Evolutionary conservation across 2,329 filamentous ascomycete species (phyloP), one percentile per base, ranked within the genome.

Genomic region (Penicillium glabrum): DNA sequence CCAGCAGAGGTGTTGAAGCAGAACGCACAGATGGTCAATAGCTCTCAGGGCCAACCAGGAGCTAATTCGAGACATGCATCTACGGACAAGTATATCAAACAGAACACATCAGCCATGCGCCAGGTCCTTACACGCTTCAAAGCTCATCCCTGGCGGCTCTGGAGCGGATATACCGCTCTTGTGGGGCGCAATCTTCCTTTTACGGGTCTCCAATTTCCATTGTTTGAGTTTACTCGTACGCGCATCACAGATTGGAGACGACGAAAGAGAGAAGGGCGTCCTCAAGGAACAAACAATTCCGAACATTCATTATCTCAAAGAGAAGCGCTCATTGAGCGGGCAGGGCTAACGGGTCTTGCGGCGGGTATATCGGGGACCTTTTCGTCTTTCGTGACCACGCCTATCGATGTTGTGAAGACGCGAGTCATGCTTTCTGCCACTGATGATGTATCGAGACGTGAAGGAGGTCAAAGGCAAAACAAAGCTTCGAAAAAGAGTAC

Each of bases 1-100:
- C 93, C 92, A 0, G 91, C 91, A 14, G 92, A 96, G 72, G 90
- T 96, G 8, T 85, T 96, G 61, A 96, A 97, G 77, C 92, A 96
- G 71, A 96, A 96, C 73, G 91, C 93, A 0, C 92, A 96, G 73
- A 92, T 96, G 83, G 80, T 95, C 1, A 79, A 79, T 23, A 67
- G 62, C 49, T 35, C 33, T 2, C 24, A 47, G 6, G 19, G n/a
- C 9, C 23, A 14, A 8, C 4, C 23, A 59, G 51, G 60, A 45
- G 35, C 46, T 69, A n/a, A 14, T 57, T 69, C 11, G 46, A 54
- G 24, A 14, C 47, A 48, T 27, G 14, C 44, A n/a, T 27, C 44
- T n/a, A 13, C 41, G 51, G 58, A 26, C 19, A 21, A 11, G 6
- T 33, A 37, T 16, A 10, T 7, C 3, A 47, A 27, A 46, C 23